Base-by-base conservation (phyloP, 2,329 filamentous ascomycete genomes). In the Chaetomiaceae sp. region DNA sequence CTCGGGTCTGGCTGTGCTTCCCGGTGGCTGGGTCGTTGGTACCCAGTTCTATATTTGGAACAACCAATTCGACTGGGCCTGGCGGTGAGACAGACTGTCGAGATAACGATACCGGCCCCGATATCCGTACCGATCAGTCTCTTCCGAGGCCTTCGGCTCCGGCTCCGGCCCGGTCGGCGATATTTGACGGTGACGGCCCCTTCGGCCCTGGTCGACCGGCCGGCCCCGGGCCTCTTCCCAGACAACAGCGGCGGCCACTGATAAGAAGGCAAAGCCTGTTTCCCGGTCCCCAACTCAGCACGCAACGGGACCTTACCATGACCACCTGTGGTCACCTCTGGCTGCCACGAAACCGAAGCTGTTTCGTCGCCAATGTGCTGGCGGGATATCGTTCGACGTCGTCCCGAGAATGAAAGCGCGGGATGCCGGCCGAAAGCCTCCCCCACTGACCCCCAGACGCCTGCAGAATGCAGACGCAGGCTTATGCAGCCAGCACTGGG, bases 21-120 rank as follows among this genome's bases (percentile, higher is more conserved):
- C 14, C 20, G 12, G 34, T 37, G n/a, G 34, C 33, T 31, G 12
- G 40, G 44, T 17, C 43, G 43, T 27, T 29, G 44, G 45, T 48
- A 37, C 37, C 11, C 48, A 45, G 17, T 45, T 47, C 44, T 55
- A 55, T 36, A 44, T 55, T 52, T 52, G 48, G 53, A 52, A 52
- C 38, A 17, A 20, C 9, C 8, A 17, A 27, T 27, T 42, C 39
- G 38, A 22, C 8, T 8, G 22, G 33, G n/a, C 9, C 33, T 19
- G 27, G 25, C 38, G 51, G 43, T 52, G 50, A 42, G 50, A 22
- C 15, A 12, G 8, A 17, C 36, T 20, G 36, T 36, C 50, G 22
- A 47, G 48, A 34, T 31, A 7, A 7, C 27, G 8, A 9, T 11
- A 12, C 27, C 27, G 27, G 9, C 14, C 42, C 27, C 36, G 50